phyloP scores from a whole-genome alignment of 2,329 filamentous ascomycete genomes.

The Aspergillus fructus region DNA sequence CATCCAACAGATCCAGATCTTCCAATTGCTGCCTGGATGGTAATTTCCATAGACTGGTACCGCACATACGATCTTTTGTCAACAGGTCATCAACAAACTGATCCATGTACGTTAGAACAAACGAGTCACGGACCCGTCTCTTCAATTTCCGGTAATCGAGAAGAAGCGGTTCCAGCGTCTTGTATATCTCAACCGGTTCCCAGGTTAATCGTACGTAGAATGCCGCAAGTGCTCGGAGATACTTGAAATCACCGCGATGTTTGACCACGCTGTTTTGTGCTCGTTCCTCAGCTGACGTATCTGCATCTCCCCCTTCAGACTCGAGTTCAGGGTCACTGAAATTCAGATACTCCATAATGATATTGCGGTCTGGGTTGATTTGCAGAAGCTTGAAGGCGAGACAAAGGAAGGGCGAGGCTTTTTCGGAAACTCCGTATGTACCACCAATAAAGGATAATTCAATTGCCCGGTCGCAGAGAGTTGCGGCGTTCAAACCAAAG shows the following conservation, averaged over 20 bases:
- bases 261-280: conserved; percentile 32
- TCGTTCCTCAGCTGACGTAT: conserved; percentile 20
- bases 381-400: conserved; percentile 93
- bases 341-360: conserved; percentile 76
- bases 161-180: conserved; percentile 76
- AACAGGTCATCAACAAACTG: conserved; percentile 92
- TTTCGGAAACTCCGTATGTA: conserved; percentile 79
- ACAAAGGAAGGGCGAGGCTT: conserved; percentile 87
- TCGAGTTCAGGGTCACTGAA: conserved; percentile 70
- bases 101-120: conserved; percentile 77
- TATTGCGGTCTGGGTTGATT: conserved; percentile 74
- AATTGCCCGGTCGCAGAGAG: conserved; percentile 82
- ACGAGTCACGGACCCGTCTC: conserved; percentile 71
- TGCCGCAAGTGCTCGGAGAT: conserved; percentile 81
- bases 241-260: conserved; percentile 58
- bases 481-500: conserved; percentile 83
- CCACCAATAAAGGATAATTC: conserved; percentile 83
- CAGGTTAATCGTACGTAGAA: conserved; percentile 94
- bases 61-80: conserved; percentile 84
- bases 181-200: conserved; percentile 76
- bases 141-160: conserved; percentile 81
- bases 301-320: conserved; percentile 29
- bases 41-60: conserved; percentile 89
- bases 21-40: conserved; percentile 78
- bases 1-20: conserved; percentile 83